Conservation (phyloP, 768 basidiomycete genomes). For the Leccinum boreale region DNA sequence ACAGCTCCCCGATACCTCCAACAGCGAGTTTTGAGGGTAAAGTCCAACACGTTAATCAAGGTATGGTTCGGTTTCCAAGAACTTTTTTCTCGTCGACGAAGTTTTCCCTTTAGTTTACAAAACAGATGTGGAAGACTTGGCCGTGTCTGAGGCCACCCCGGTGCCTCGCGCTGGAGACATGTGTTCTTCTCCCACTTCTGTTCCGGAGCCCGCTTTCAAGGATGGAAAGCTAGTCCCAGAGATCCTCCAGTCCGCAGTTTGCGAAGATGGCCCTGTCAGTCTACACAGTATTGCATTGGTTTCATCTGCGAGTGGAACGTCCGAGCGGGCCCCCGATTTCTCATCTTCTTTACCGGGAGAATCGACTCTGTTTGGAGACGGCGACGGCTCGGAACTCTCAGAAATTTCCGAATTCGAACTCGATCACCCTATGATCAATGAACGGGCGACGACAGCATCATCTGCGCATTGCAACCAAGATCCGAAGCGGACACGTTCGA, state of each 20-base stretch:
- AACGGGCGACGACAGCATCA: background rate
- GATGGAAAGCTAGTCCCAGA: background rate
- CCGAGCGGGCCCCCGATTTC: background rate
- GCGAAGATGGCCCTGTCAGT: background rate
- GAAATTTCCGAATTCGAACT: slow-evolving; percentile 33
- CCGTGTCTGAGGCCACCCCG: background rate
- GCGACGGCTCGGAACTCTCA: slow-evolving; percentile 25
- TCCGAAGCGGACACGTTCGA: background rate
- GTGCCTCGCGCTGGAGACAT: background rate
- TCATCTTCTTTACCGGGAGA: background rate
- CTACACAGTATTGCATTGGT: background rate
- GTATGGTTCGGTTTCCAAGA: slow-evolving; percentile 8
- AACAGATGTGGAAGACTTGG: slow-evolving; percentile 22
- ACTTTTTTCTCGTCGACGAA: background rate
- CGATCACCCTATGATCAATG: background rate
- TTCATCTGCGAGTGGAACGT: background rate
- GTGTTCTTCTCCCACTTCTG: background rate
- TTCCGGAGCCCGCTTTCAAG: background rate
- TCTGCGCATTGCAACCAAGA: background rate
- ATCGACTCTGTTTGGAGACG: slow-evolving; percentile 14
- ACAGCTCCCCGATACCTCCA: slow-evolving; percentile 22
- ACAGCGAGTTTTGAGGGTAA: slow-evolving; percentile 32
- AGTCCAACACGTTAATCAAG: slow-evolving; percentile 29
- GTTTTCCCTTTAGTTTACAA: slow-evolving; percentile 23
- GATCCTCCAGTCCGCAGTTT: background rate